Evolutionary conservation across 768 basidiomycete species (phyloP).

Genomic region (Tephrocybe sp.): DNA sequence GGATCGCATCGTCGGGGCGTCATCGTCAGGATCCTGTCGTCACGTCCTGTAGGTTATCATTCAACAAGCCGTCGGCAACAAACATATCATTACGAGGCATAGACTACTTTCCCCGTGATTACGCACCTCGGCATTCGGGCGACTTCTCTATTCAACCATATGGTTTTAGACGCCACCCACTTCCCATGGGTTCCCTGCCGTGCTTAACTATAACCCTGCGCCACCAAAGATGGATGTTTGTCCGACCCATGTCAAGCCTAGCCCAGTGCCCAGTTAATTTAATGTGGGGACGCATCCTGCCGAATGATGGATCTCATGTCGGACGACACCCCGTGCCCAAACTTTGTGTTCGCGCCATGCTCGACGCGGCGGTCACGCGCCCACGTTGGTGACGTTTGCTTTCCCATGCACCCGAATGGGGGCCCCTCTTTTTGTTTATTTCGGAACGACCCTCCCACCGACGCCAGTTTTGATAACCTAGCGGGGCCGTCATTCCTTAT

Average conservation of each 20-base stretch:
- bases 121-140: background rate
- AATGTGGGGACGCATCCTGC: slow-evolving; percentile 2
- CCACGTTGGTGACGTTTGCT: background rate
- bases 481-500: background rate
- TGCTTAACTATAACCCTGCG: slow-evolving; percentile 4
- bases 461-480: background rate
- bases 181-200: slow-evolving; percentile 3
- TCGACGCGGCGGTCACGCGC: slow-evolving; percentile 6
- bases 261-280: slow-evolving; percentile 14
- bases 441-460: slow-evolving; percentile 5
- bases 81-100: background rate
- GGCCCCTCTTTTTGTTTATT: slow-evolving; percentile 2
- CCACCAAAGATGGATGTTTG: slow-evolving; percentile 10
- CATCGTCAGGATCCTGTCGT: too few relatives aligned
- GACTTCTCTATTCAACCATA: slow-evolving; percentile 1
- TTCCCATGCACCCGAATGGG: slow-evolving; percentile 3
- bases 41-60: background rate
- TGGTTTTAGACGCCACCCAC: slow-evolving; percentile 1
- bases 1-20: too few relatives aligned
- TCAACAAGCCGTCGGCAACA: background rate
- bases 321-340: slow-evolving; percentile 1
- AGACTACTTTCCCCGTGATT: background rate
- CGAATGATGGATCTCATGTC: slow-evolving; percentile 7
- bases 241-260: background rate
- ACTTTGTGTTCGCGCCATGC: slow-evolving; percentile 2